Evolutionary conservation across 177 flowering plant genomes (phyloP).

Genomic region (Vitis hybrid): DNA sequence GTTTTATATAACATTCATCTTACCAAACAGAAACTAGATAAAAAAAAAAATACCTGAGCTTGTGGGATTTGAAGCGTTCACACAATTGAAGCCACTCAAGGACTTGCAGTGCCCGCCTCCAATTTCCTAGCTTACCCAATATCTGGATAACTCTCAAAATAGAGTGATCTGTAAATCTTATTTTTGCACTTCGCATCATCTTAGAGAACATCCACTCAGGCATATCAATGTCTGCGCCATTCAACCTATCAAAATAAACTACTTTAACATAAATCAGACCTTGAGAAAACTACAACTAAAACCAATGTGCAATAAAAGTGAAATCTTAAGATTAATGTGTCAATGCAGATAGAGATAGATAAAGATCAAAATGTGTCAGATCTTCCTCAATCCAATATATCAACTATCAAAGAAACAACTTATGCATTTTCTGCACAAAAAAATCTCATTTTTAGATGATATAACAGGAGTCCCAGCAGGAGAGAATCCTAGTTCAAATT

Average conservation of each 20-base stretch:
- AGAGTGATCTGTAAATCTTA: slow-evolving; percentile 74
- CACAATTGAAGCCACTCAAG: slow-evolving; percentile 85
- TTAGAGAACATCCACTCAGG: slow-evolving; percentile 93
- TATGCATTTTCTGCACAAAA: too few species aligned
- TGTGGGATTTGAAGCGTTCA: slow-evolving; percentile 78
- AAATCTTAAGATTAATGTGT: not conserved
- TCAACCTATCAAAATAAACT: slow-evolving; percentile 61
- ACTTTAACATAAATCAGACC: slow-evolving; percentile 20
- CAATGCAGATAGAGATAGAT: not conserved
- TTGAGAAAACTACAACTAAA: not conserved
- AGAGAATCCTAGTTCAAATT: too few species aligned
- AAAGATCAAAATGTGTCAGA: too few species aligned
- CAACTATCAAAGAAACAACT: not conserved
- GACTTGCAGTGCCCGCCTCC: slow-evolving; percentile 86
- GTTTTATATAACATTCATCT: not conserved
- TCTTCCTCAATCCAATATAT: not conserved
- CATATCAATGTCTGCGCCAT: slow-evolving; percentile 79
- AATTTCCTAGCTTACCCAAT: slow-evolving; percentile 81
- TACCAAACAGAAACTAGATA: too few species aligned
- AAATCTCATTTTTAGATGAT: too few species aligned
- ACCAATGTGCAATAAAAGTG: not conserved
- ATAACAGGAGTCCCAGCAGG: too few species aligned
- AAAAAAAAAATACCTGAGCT: slow-evolving; percentile 43
- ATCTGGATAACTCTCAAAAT: slow-evolving; percentile 77
- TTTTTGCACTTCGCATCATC: slow-evolving; percentile 76